Percentiles rank a stretch among this genome's conserved stretches.
These are phyloP conservation scores for Blastobotrys serpentis DNA, from an alignment of 1,139 yeast species.

Conservation along the genomic window DNA sequence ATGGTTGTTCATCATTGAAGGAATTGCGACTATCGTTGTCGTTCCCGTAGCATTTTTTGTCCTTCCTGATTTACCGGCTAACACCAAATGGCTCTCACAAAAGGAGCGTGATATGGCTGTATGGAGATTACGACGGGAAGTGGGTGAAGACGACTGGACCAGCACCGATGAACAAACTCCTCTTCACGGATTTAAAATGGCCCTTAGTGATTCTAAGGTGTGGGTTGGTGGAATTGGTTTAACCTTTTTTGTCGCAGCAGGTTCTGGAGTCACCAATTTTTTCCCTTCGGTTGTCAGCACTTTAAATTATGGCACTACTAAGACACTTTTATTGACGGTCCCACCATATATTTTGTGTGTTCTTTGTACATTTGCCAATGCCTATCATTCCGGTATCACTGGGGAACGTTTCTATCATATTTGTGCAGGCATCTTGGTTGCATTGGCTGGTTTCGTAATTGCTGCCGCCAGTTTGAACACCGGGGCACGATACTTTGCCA, in stretches of 20 bases:
- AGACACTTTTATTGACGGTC: conserved; percentile 57
- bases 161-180: conserved; percentile 35
- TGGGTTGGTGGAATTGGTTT: conserved; percentile 20
- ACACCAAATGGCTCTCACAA: conserved; percentile 51
- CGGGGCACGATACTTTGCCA: conserved; percentile 60
- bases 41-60: conserved; percentile 47
- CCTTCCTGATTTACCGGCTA: conserved; percentile 53
- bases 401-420: conserved; percentile 60
- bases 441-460: conserved; percentile 52
- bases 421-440: conserved; percentile 25
- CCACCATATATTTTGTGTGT: conserved; percentile 64
- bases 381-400: conserved; percentile 57
- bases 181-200: conserved; percentile 31
- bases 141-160: conserved; percentile 46
- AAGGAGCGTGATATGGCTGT: conserved; percentile 24
- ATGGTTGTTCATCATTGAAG: conserved; percentile 40
- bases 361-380: conserved; percentile 54
- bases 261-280: conserved; percentile 55
- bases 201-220: conserved; percentile 7
- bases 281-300: conserved; percentile 63
- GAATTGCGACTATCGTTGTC: conserved; percentile 37
- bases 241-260: conserved; percentile 54
- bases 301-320: conserved; percentile 43
- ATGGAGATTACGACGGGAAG: conserved; percentile 15
- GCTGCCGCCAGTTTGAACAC: conserved; percentile 53